A percentile compares a stretch with the other conserved stretches of the same genome.
phyloP scores from a whole-genome alignment of 2,329 filamentous ascomycete genomes.

The Colletotrichum sp. region DNA sequence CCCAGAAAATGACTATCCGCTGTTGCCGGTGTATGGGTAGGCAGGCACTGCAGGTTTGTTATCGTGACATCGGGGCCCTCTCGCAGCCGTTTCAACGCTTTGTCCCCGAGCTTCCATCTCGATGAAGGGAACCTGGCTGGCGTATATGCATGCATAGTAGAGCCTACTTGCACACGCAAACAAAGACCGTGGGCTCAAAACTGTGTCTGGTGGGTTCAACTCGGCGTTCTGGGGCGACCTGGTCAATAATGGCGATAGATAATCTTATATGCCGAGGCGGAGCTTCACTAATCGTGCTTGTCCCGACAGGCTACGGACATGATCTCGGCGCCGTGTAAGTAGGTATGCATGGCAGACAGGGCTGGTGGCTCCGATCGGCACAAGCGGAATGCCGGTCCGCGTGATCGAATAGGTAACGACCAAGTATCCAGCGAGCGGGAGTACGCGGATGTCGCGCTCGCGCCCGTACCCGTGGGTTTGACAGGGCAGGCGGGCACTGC shows the following conservation, averaged over 20 bases:
- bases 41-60: not conserved
- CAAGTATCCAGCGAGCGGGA: not conserved
- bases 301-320: not conserved
- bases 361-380: not conserved
- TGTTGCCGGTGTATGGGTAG: not conserved
- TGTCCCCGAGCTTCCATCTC: not conserved
- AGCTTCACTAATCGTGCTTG: not conserved
- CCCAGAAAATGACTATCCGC: not conserved
- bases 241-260: not conserved
- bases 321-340: not conserved
- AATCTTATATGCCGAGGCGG: not conserved
- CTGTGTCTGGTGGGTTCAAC: not conserved
- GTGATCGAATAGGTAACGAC: not conserved
- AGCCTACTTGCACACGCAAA: not conserved
- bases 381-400: not conserved
- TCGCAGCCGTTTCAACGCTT: slow-evolving; percentile 13
- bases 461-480: not conserved
- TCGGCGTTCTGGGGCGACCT: not conserved
- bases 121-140: not conserved
- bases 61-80: not conserved
- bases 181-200: not conserved
- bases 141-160: not conserved
- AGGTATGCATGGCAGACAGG: not conserved
- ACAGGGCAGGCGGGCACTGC: not conserved
- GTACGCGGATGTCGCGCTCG: not conserved